Conservation (phyloP, 192 early-diverging fungal species). For the Coemansia sp. region DNA sequence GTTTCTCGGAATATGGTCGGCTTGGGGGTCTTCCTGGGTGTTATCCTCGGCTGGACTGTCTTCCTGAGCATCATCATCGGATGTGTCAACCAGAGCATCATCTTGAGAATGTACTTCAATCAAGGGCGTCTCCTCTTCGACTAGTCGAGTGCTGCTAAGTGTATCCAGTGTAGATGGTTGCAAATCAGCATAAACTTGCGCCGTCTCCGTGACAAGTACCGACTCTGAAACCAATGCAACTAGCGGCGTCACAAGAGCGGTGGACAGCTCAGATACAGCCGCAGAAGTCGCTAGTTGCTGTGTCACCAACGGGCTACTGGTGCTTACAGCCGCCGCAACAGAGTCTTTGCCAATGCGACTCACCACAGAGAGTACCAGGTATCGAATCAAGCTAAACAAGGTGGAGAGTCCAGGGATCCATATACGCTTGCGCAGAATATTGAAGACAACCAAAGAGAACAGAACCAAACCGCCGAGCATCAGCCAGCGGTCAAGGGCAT, state of each 20-base stretch:
- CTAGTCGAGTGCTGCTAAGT: background rate
- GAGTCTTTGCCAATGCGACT: background rate
- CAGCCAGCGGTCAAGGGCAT: constrained; percentile 48
- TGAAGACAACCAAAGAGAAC: constrained; percentile 42
- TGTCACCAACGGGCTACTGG: constrained; percentile 2
- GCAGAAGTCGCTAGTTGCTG: background rate
- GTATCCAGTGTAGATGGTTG: background rate
- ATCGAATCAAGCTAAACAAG: constrained; percentile 24
- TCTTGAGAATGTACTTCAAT: background rate
- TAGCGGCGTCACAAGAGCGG: background rate
- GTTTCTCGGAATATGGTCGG: too few relatives aligned
- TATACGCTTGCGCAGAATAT: constrained; percentile 47
- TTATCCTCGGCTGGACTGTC: too few relatives aligned
- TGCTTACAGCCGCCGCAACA: background rate
- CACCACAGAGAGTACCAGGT: constrained; percentile 14
- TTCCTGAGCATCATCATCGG: too few relatives aligned
- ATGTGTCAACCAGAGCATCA: too few relatives aligned
- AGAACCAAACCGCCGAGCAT: constrained; percentile 47
- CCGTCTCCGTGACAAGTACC: background rate
- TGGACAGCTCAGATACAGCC: background rate
- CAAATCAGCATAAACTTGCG: background rate
- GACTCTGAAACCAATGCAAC: background rate
- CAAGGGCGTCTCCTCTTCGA: background rate
- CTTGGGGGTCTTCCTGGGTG: too few relatives aligned
- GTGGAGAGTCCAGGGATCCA: constrained; percentile 53